Evolutionary conservation across 75 land plant species (phyloP).

Genomic region (Pinus albicaulis): DNA sequence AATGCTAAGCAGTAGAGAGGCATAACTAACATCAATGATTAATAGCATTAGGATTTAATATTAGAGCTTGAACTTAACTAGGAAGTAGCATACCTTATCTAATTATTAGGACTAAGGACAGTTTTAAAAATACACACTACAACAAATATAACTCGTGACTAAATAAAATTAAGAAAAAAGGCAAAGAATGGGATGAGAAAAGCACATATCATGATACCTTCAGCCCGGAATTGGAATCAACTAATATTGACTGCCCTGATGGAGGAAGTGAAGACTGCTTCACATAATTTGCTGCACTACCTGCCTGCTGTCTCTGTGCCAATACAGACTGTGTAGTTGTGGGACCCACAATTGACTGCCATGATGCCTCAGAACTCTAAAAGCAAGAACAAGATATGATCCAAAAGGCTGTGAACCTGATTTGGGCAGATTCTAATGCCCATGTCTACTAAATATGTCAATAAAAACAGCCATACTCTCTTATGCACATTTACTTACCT

Average conservation of each 20-base stretch:
- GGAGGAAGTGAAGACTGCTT: slow-evolving; percentile 33
- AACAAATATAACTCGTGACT: too few relatives aligned
- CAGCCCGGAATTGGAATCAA: slow-evolving; percentile 16
- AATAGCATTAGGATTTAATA: too few relatives aligned
- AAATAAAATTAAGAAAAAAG: too few relatives aligned
- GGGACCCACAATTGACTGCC: slow-evolving; percentile 26
- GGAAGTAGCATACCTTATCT: too few relatives aligned
- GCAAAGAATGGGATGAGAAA: too few relatives aligned
- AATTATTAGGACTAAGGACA: too few relatives aligned
- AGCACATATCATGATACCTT: slow-evolving; percentile 32
- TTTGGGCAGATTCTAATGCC: background rate
- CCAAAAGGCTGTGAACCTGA: background rate
- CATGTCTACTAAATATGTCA: background rate
- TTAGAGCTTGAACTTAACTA: too few relatives aligned
- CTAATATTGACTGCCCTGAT: slow-evolving; percentile 20
- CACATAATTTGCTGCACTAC: slow-evolving; percentile 11
- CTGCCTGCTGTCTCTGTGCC: slow-evolving; percentile 28
- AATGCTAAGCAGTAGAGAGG: too few relatives aligned
- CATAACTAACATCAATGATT: too few relatives aligned
- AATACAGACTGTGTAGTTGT: slow-evolving; percentile 23
- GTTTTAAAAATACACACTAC: too few relatives aligned
- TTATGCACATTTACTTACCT: slow-evolving; percentile 23
- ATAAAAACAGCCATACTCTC: background rate
- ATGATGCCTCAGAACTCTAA: slow-evolving; percentile 16
- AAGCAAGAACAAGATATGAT: background rate